phyloP scores from a whole-genome alignment of 2,329 filamentous ascomycete genomes.

The Colletotrichum melonis region DNA sequence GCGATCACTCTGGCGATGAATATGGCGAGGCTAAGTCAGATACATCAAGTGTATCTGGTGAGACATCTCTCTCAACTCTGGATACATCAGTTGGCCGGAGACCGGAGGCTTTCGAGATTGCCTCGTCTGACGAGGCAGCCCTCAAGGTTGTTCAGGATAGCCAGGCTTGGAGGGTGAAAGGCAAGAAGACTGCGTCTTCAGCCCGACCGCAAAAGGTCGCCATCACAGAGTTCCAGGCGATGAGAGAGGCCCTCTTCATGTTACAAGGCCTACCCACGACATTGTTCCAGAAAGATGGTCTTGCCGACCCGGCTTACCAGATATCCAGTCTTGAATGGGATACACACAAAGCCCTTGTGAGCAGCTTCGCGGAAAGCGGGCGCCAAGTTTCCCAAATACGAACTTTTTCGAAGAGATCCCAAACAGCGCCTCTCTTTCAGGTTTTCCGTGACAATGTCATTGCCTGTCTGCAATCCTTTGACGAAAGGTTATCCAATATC shows the following conservation, averaged over 20 bases:
- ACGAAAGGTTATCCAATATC: conserved; percentile 66
- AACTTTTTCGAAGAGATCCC: conserved; percentile 53
- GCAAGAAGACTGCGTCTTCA: background rate
- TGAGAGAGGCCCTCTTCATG: conserved; percentile 77
- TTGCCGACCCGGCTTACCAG: conserved; percentile 55
- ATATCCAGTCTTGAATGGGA: conserved; percentile 61
- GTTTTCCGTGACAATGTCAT: conserved; percentile 76
- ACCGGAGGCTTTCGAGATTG: conserved; percentile 45
- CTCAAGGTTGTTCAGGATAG: conserved; percentile 49
- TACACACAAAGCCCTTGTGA: conserved; percentile 60
- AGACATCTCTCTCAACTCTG: conserved; percentile 49
- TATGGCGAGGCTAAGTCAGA: conserved; percentile 51
- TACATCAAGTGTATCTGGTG: conserved; percentile 45
- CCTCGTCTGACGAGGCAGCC: conserved; percentile 45
- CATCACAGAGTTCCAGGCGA: conserved; percentile 33
- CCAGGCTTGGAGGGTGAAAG: conserved; percentile 58
- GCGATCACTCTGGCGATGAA: conserved; percentile 73
- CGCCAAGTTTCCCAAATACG: conserved; percentile 59
- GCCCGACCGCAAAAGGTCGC: conserved; percentile 30
- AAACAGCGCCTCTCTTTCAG: conserved; percentile 71
- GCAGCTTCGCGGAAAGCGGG: conserved; percentile 59
- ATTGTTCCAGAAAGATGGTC: conserved; percentile 66
- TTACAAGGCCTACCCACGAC: conserved; percentile 81
- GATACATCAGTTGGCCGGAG: conserved; percentile 44
- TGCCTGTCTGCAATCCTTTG: conserved; percentile 67